Evolutionary conservation across 2,329 filamentous ascomycete species (phyloP), one percentile per base, ranked within the genome.

Genomic region (Bipolaris victoriae): DNA sequence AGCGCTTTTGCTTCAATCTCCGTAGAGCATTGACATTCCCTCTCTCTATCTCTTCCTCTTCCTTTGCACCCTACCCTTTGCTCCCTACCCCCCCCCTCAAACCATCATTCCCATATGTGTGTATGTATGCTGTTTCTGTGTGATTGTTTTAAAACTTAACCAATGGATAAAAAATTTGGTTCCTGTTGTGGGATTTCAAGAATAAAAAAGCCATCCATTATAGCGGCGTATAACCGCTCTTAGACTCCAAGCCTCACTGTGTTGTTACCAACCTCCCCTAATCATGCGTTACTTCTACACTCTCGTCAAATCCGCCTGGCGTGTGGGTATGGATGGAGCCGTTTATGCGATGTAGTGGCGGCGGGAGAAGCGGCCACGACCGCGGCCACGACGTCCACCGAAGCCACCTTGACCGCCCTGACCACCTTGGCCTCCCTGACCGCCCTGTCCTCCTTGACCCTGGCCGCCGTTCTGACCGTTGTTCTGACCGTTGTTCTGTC

Each of bases 311-410:
- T 7, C 26, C 9, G 7, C 9, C 9, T 4, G 26, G 26, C 26
- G 26, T 29, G 26, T 29, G 3, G 26, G 26, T 29, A 2, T 29
- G 26, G 9, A 18, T 46, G 15, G 24, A n/a, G 22, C 26, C 47
- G 37, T 29, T 57, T 70, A 76, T 9, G 73, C 74, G 49, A 75
- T 36, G 41, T 71, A 76, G 48, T 71, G 67, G 29, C 74, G 74
- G 16, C 63, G 64, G 26, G 67, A 62, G 60, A 76, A 51, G 33
- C 54, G 57, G 9, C 52, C 64, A 31, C 60, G 49, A n/a, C 64
- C 63, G 20, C 51, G 61, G 37, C 51, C 57, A 40, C 56, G 60
- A n/a, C 65, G 57, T 50, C 56, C 64, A 24, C 66, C 60, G 24
- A 62, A 57, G 45, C 48, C 58, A 26, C 55, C 49, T 15, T 68